Base-by-base conservation (phyloP, 441 rosid species). In the Raphanus hybrid region DNA sequence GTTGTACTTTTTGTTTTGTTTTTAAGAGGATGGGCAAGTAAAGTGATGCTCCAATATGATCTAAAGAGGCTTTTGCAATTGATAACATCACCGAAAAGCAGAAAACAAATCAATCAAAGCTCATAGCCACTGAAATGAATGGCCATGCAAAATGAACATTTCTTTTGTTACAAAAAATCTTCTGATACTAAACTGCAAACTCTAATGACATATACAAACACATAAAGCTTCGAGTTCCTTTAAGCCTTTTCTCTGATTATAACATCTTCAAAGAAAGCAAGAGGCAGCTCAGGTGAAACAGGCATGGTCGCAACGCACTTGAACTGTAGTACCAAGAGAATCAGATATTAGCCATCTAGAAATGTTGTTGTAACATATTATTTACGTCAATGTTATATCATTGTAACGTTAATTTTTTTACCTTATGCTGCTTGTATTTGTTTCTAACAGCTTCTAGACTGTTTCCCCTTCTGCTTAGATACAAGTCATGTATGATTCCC, bases 391-490 rank as follows among this genome's bases (percentile, higher is more conserved):
- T 5, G 67, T 14, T 7, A 54, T 29, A 18, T 41, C 69, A 39
- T 1, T 45, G 62, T 32, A 12, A 26, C 55, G 61, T 75, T 32
- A 32, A 15, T 6, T 12, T 16, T 52, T 5, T 37, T 82, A 89
- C 98, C 97, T 87, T 89, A 29, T 89, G 93, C 41, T 78, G 87
- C 82, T 81, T 90, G 83, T 91, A 93, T 73, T 91, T 93, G 27
- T 87, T 91, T 83, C 98, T 88, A 6, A 93, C 86, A 67, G 94
- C 88, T 71, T 79, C 85, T 64, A 90, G 71, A 63, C 86, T 80
- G 26, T 80, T 83, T 8, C 91, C 92, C 81, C 85, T 83, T 82
- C 91, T 85, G 66, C 94, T 84, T 20, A 88, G 80, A 70, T 86
- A 89, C 73, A 93, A 78, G 75, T 89, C 92, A 74, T 85, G 94